phyloP scores from a whole-genome alignment of 163 green algal species.

The Scenedesmus sp. region DNA sequence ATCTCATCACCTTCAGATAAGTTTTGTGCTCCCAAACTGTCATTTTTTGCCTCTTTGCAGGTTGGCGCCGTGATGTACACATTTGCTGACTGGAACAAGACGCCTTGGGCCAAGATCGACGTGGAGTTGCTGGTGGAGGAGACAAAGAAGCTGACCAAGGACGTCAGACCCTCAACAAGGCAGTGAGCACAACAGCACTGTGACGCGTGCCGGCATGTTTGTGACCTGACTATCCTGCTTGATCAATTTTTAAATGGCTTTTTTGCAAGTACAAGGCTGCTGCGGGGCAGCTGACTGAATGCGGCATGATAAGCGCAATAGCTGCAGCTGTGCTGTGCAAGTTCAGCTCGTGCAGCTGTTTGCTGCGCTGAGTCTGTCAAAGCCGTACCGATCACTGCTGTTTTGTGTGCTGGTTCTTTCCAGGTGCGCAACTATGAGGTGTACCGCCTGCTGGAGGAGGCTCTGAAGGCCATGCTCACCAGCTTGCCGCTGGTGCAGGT shows the following conservation, averaged over 20 bases:
- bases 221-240: too few species aligned
- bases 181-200: slow-evolving; percentile 56
- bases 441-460: slow-evolving; percentile 88
- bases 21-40: too few species aligned
- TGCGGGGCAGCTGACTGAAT: too few species aligned
- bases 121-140: slow-evolving; percentile 92
- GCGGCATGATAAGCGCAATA: too few species aligned
- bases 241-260: too few species aligned
- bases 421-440: slow-evolving; percentile 82
- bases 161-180: slow-evolving; percentile 94
- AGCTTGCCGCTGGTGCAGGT: slow-evolving; percentile 90
- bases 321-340: too few species aligned
- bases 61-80: slow-evolving; percentile 86
- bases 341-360: too few species aligned
- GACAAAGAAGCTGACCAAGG: slow-evolving; percentile 91
- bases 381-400: too few species aligned
- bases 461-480: slow-evolving; percentile 89
- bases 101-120: slow-evolving; percentile 93
- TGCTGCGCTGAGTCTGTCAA: too few species aligned
- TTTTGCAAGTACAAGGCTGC: too few species aligned
- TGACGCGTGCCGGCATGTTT: too few species aligned
- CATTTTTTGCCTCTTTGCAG: slow-evolving; percentile 28
- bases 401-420: not conserved
- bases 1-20: too few species aligned
- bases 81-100: slow-evolving; percentile 91